Percentiles rank a stretch among this genome's conserved stretches.
Evolutionary conservation across 192 early-diverging fungal species (phyloP).

Genomic region (Backusella tuberculispora): DNA sequence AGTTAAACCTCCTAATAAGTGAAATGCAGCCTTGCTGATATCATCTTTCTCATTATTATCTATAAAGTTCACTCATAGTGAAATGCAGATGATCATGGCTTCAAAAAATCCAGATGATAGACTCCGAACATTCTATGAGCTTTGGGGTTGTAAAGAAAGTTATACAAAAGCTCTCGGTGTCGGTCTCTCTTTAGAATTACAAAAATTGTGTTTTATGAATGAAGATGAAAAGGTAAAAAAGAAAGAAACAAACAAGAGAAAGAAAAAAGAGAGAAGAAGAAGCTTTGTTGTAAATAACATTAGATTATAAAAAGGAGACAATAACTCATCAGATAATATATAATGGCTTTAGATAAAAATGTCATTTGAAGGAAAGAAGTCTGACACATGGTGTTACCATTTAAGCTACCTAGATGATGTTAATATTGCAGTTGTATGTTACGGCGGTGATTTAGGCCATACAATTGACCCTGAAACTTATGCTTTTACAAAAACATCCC

Average conservation of each 20-base stretch:
- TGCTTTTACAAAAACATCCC: not conserved
- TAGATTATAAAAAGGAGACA: not conserved
- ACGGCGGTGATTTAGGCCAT: slow-evolving; percentile 8
- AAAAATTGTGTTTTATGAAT: slow-evolving; percentile 11
- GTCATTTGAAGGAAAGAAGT: not conserved
- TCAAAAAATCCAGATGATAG: not conserved
- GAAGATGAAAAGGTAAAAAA: slow-evolving; percentile 1
- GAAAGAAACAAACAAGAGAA: too few species aligned
- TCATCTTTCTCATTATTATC: not conserved
- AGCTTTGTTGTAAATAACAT: too few species aligned
- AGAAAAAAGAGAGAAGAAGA: too few species aligned
- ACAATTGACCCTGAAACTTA: not conserved
- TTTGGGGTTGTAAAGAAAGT: slow-evolving; percentile 36
- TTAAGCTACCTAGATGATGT: slow-evolving; percentile 24
- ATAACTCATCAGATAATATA: not conserved
- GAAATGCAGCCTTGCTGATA: not conserved
- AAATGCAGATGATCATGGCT: not conserved
- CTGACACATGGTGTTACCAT: slow-evolving; percentile 20
- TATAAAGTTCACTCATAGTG: not conserved
- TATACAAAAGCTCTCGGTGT: slow-evolving; percentile 33
- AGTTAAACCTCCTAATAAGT: not conserved
- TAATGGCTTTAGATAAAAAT: not conserved
- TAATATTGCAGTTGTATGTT: slow-evolving; percentile 21
- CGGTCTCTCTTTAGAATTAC: slow-evolving; percentile 21
- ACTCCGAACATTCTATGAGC: slow-evolving; percentile 24